phyloP scores from a whole-genome alignment of 139 green algal species.

The Ettlia oleoabundans region DNA sequence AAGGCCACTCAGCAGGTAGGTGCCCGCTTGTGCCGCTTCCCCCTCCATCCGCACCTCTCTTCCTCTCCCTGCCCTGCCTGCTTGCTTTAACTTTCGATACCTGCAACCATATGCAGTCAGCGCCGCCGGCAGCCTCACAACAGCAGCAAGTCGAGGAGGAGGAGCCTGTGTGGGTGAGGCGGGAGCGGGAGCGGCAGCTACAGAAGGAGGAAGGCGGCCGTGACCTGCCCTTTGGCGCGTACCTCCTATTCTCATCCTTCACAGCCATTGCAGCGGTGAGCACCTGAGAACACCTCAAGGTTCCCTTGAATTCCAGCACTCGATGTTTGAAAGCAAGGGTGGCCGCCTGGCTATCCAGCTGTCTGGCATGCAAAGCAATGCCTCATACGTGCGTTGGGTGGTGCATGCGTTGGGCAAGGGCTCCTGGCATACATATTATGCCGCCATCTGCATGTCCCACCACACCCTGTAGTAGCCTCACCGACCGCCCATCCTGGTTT shows the following conservation, averaged over 20 bases:
- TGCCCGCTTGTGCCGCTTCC: not conserved
- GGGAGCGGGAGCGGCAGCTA: slow-evolving; percentile 79
- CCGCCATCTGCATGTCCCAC: too few species aligned
- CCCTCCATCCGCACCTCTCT: not conserved
- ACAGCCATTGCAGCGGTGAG: slow-evolving; percentile 83
- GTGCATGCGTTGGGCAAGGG: too few species aligned
- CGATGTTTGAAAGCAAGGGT: too few species aligned
- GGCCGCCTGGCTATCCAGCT: too few species aligned
- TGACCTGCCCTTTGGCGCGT: slow-evolving; percentile 78
- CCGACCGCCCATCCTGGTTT: too few species aligned
- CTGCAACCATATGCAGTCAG: not conserved
- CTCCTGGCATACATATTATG: too few species aligned
- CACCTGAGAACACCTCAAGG: not conserved
- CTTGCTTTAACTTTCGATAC: too few species aligned
- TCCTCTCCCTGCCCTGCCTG: too few species aligned
- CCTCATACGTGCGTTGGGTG: too few species aligned
- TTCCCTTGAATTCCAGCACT: too few species aligned
- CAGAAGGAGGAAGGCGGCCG: slow-evolving; percentile 37
- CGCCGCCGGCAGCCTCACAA: not conserved
- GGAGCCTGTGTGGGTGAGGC: slow-evolving; percentile 77
- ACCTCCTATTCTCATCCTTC: slow-evolving; percentile 76
- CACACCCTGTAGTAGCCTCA: too few species aligned
- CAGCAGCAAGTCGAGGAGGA: slow-evolving; percentile 33
- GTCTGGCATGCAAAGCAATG: too few species aligned
- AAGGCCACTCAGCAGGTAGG: slow-evolving; percentile 20